Percentiles rank a stretch among this genome's conserved stretches.
phyloP scores from a whole-genome alignment of 169 alveolate genomes.

The Babesia ovata region DNA sequence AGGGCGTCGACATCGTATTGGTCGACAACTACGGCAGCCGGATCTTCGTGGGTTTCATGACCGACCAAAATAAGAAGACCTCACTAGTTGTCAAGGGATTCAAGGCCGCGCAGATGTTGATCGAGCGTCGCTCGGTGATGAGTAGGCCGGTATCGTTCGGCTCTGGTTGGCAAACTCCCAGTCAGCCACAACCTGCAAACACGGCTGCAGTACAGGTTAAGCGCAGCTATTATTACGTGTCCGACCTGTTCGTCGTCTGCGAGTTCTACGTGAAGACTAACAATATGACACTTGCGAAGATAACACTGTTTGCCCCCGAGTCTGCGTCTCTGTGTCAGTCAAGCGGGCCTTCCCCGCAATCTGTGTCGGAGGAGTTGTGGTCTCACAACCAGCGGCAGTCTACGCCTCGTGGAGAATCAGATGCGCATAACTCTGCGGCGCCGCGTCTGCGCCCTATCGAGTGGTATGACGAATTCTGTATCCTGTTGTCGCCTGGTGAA shows the following conservation, averaged over 20 bases:
- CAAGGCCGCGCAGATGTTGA: conserved; percentile 1
- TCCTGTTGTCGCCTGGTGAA: conserved; percentile 42
- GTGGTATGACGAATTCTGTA: conserved; percentile 53
- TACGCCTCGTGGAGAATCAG: not conserved
- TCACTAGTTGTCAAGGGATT: conserved; percentile 50
- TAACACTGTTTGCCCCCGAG: conserved; percentile 19
- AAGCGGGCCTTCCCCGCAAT: conserved; percentile 26
- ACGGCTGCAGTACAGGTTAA: not conserved
- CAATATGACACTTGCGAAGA: conserved; percentile 25
- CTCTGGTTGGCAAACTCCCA: conserved; percentile 3
- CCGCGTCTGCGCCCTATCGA: conserved; percentile 30
- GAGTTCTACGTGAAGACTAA: conserved; percentile 32
- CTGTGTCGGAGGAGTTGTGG: conserved; percentile 61
- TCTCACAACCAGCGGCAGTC: conserved; percentile 35
- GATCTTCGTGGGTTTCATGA: conserved; percentile 49
- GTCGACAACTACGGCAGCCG: conserved; percentile 60
- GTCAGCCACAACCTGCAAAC: no score
- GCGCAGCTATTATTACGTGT: not conserved
- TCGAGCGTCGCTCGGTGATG: not conserved
- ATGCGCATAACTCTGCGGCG: not conserved
- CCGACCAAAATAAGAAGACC: not conserved
- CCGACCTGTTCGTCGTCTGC: conserved; percentile 33
- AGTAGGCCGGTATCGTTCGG: no score
- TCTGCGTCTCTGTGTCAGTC: conserved; percentile 39
- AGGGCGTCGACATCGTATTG: conserved; percentile 54